Evolutionary conservation across 805 yeast species (phyloP), one percentile per base, ranked within the genome.

Genomic region (Ogataea siamensis): DNA sequence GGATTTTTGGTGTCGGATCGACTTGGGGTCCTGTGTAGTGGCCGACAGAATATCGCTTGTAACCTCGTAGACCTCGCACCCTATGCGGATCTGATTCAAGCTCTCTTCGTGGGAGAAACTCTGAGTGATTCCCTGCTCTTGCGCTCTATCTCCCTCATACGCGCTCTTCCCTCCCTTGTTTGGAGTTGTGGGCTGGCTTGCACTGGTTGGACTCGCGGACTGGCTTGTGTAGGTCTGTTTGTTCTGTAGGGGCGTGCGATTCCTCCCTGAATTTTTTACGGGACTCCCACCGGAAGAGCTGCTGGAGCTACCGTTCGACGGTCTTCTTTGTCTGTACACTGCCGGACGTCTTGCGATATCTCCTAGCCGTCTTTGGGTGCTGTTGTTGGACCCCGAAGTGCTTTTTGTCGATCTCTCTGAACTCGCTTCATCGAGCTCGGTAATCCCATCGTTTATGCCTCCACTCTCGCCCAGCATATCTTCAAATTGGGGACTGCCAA

Each of bases 381-480:
- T 34, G 33, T 24, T 26, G 32, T 23, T 34, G 20, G 39, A 30
- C 7, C 37, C 37, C 3, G 35, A 11, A 14, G 45, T 30, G 31
- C 28, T 34, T 12, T 26, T 28, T 4, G 39, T 25, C 16, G 42
- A 39, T 27, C 38, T 19, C 24, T 29, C 19, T 12, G 37, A 26
- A 29, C 41, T 34, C 14, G 36, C 45, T 17, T 31, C 40, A 23
- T 43, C 50, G 22, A 42, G 45, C 28, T 51, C 58, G 9, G 42
- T 48, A 10, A 43, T 42, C 6, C 56, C 58, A 27, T 54, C 60
- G 27, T 49, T 42, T 9, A 49, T 14, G 3, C 54, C 56, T 7
- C 56, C 56, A 24, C 54, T 52, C 32, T 54, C 53, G 24, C 40
- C 49, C 11, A 21, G 29, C 41, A 47, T 40, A 16, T 46, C 37